Evolutionary conservation across 2,329 filamentous ascomycete species (phyloP), one percentile per base, ranked within the genome.

Genomic region (Tolypocladium guangdongense): DNA sequence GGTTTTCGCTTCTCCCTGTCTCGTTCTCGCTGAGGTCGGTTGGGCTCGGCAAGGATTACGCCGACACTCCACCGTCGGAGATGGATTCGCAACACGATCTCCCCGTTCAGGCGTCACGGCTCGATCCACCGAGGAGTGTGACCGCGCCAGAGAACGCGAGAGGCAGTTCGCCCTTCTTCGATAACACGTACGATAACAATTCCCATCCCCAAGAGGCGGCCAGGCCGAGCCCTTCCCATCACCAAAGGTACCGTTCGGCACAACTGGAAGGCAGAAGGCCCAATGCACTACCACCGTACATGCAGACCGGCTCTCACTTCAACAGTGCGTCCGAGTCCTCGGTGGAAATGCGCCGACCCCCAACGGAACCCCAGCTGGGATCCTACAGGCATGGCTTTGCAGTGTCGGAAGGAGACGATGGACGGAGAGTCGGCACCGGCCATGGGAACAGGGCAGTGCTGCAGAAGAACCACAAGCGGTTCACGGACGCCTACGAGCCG

Each of bases 401-500:
- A 3, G 71, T 73, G 8, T 71, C 72, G 0, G 76, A 76, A 50
- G 70, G 67, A 30, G 72, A 71, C 38, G 71, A 74, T 32, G 66
- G 64, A 41, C 71, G 70, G 47, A 69, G 70, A 49, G 59, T 70
- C 5, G 65, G 66, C 41, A 71, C 61, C 52, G 64, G 63, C 50
- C 68, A 64, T 61, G 71, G 66, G 61, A 73, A 62, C 56, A 76
- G 65, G 16, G 82, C 79, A 36, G 82, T 88, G 12, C 73, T 93
- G 47, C 87, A 93, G 63, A 96, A 95, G 73, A 86, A 84, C 68
- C 87, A 87, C 69, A 90, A 92, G 70, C 83, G 90, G 59, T 96
- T 99, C 62, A 85, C 82, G 1, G 90, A 96, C 63, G 90, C 88
- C 2, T 96, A 95, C 66, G 90, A 96, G 56, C 86, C 89, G 60